phyloP scores from a whole-genome alignment of 2,329 filamentous ascomycete species.

The Sclerotinia spermophila region DNA sequence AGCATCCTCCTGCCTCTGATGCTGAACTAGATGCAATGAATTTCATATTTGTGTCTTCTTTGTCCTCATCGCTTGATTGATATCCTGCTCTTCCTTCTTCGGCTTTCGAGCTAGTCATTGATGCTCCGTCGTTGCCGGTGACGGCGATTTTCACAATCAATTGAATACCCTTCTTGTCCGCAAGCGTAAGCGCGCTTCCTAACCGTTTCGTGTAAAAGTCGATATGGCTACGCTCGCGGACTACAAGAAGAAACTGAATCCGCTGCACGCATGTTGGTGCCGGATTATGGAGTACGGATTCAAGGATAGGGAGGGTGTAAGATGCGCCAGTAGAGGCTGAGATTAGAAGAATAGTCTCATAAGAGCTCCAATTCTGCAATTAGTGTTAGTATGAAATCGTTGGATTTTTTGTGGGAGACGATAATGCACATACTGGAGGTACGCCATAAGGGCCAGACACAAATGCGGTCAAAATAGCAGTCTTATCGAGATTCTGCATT shows the following conservation, averaged over 20 bases:
- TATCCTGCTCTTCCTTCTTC: slow-evolving; percentile 8
- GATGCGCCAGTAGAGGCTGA: slow-evolving; percentile 62
- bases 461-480: slow-evolving; percentile 42
- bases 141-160: slow-evolving; percentile 53
- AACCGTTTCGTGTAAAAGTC: slow-evolving; percentile 52
- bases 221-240: slow-evolving; percentile 51
- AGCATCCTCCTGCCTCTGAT: slow-evolving; percentile 12
- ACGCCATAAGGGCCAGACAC: slow-evolving; percentile 55
- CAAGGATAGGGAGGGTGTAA: slow-evolving; percentile 57
- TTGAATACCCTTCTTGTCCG: slow-evolving; percentile 46
- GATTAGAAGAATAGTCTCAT: slow-evolving; percentile 57
- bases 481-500: slow-evolving; percentile 33
- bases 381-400: background rate
- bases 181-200: slow-evolving; percentile 44
- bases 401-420: background rate
- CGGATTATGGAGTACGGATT: slow-evolving; percentile 47
- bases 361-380: slow-evolving; percentile 48
- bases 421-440: slow-evolving; percentile 40
- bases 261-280: slow-evolving; percentile 47
- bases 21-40: slow-evolving; percentile 13
- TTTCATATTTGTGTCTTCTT: slow-evolving; percentile 14
- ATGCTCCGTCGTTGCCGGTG: slow-evolving; percentile 37
- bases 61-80: background rate
- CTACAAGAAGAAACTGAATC: slow-evolving; percentile 52
- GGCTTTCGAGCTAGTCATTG: slow-evolving; percentile 7